Evolutionary conservation across 73 alveolate species (phyloP).

Genomic region (Tetrahymena thermophila): DNA sequence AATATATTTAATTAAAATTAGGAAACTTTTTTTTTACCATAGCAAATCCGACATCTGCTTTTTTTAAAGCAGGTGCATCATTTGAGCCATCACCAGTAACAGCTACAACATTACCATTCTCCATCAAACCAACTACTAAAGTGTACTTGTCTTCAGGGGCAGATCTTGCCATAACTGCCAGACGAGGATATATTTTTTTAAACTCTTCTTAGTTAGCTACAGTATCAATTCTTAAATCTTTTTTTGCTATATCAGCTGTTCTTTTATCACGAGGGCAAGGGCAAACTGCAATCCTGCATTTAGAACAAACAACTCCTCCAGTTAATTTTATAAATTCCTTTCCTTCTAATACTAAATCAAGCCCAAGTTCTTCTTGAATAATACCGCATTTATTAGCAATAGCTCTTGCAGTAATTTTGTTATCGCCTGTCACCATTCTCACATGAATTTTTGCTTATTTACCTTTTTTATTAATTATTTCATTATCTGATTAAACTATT

Average conservation of each 20-base stretch:
- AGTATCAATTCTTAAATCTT: constrained; percentile 39
- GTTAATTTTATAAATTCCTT: constrained; percentile 61
- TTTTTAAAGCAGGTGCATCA: constrained; percentile 97
- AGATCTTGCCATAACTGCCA: constrained; percentile 92
- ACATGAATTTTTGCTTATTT: constrained; percentile 83
- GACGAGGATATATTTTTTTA: constrained; percentile 39
- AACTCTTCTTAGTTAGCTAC: constrained; percentile 33
- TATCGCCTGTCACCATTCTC: constrained; percentile 97
- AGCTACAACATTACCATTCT: constrained; percentile 90
- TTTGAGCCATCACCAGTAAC: constrained; percentile 99
- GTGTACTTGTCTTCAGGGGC: constrained; percentile 96
- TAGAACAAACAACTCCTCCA: constrained; percentile 77
- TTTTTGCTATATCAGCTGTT: constrained; percentile 17
- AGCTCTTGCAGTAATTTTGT: constrained; percentile 89
- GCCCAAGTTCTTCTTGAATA: constrained; percentile 12
- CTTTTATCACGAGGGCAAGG: constrained; percentile 42
- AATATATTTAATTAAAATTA: background rate
- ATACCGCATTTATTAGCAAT: constrained; percentile 89
- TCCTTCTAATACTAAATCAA: constrained; percentile 40
- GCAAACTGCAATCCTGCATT: constrained; percentile 38
- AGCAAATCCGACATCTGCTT: constrained; percentile 95
- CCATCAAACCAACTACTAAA: constrained; percentile 87
- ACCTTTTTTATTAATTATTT: background rate
- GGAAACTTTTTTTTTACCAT: constrained; percentile 40
- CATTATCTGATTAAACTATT: constrained; percentile 25